A percentile compares a stretch with the other conserved stretches of the same genome.
Conservation (phyloP, 164 flowering plant genomes). For the Liriodendron chinense region DNA sequence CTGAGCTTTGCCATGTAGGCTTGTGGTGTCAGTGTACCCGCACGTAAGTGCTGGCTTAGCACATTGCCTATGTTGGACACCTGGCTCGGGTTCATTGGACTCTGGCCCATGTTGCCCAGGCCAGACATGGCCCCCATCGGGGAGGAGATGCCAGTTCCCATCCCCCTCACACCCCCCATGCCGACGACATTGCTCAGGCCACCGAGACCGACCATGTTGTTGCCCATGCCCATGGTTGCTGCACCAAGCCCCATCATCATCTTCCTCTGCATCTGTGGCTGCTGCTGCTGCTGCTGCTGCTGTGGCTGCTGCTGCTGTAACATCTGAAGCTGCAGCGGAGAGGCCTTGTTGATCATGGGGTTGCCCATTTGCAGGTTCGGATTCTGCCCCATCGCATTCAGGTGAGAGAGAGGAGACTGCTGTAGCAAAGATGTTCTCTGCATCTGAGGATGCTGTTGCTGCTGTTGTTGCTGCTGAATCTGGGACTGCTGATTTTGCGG, state of each 20-base stretch:
- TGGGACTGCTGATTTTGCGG: slow-evolving; percentile 43
- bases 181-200: slow-evolving; percentile 57
- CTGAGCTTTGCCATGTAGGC: slow-evolving; percentile 49
- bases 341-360: slow-evolving; percentile 56
- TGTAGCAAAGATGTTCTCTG: slow-evolving; percentile 63
- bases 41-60: slow-evolving; percentile 54
- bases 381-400: slow-evolving; percentile 51
- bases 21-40: slow-evolving; percentile 17
- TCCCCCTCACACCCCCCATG: slow-evolving; percentile 61
- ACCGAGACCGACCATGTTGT: slow-evolving; percentile 62
- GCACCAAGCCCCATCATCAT: slow-evolving; percentile 64
- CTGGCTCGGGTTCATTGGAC: slow-evolving; percentile 48
- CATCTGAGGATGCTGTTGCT: slow-evolving; percentile 51
- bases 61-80: slow-evolving; percentile 40
- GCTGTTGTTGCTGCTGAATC: slow-evolving; percentile 24
- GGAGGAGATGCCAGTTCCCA: slow-evolving; percentile 64
- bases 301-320: slow-evolving; percentile 53
- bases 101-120: slow-evolving; percentile 60
- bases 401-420: slow-evolving; percentile 47
- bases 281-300: slow-evolving; percentile 36
- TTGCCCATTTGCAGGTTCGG: slow-evolving; percentile 51
- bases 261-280: slow-evolving; percentile 51
- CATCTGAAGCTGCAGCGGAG: slow-evolving; percentile 57
- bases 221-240: slow-evolving; percentile 55
- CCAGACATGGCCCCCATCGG: slow-evolving; percentile 59